Percentiles rank a stretch among this genome's conserved stretches.
Conservation (phyloP, 2,329 filamentous ascomycete species). For the Amauroascus verrucosus region DNA sequence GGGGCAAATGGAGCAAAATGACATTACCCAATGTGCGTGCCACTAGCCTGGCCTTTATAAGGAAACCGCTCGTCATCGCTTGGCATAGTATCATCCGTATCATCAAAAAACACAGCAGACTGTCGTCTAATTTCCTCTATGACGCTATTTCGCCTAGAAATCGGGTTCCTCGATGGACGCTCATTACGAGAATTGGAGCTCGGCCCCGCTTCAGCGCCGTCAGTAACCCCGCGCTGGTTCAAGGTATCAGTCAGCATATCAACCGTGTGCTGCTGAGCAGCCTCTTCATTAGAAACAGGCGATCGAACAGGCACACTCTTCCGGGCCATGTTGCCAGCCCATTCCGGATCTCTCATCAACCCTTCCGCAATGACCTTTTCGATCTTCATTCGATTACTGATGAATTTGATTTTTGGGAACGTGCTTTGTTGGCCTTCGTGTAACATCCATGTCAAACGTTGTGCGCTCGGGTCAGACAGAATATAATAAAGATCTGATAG, state of each 20-base stretch:
- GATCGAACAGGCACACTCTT: conserved; percentile 15
- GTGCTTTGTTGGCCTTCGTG: conserved; percentile 79
- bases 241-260: conserved; percentile 11
- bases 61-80: conserved; percentile 13
- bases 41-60: conserved; percentile 1
- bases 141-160: conserved; percentile 25
- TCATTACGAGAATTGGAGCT: conserved; percentile 19
- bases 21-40: neutral
- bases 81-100: conserved; percentile 23
- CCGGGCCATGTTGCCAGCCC: conserved; percentile 5
- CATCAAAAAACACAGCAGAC: conserved; percentile 40
- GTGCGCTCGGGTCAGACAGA: conserved; percentile 66
- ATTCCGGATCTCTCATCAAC: conserved; percentile 29
- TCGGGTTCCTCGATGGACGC: conserved; percentile 19
- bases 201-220: conserved; percentile 13
- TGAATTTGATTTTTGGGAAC: conserved; percentile 86
- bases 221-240: neutral
- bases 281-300: neutral
- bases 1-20: neutral
- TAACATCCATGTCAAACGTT: conserved; percentile 75
- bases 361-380: conserved; percentile 58
- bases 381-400: conserved; percentile 74
- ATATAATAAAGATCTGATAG: conserved; percentile 76
- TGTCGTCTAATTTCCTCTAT: conserved; percentile 39
- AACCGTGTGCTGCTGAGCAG: conserved; percentile 4